Evolutionary conservation across 179 eudicot genomes (phyloP), one percentile per base, ranked within the genome.

Genomic region (Actinidia arguta): DNA sequence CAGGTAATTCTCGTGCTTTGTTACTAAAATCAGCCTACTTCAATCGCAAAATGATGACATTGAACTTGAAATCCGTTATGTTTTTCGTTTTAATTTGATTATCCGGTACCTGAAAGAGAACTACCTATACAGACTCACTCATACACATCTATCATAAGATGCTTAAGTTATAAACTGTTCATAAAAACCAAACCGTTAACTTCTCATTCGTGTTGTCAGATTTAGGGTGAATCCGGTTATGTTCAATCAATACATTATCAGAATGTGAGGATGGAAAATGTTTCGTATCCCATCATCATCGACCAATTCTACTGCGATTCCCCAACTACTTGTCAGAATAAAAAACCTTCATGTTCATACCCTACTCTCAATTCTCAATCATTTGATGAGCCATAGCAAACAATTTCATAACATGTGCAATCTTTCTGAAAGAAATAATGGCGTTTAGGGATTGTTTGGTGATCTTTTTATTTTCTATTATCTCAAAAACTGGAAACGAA

Each of bases 251-350:
- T 95, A 42, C 89, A 91, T 8, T 95, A 88, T 69, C 94, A 95
- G 76, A 92, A 95, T 80, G 95, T 95, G 72, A 85, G 86, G 81
- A 92, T 94, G 95, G 90, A 91, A 64, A 86, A 94, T 18, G 98
- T 94, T 74, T 85, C 93, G 68, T 91, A 92, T 81, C 98, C 98
- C 36, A 94, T 95, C 75, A 89, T 94, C 39, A 92, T 95, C 39
- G 98, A 94, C 78, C 98, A 95, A 81, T 95, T 92, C 86, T 95
- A 95, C 70, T 94, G 98, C 61, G 98, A 95, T 86, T 94, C 98
- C 63, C 95, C 96, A 31, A 83, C 36, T 42, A 39, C 87, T 52
- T 95, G 98, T 80, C 85, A 75, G 81, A 92, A 94, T 78, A 90
- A 89, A 88, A 13, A 76, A 11, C 50, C n/a, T 31, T 14, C 80